Evolutionary conservation across 345 rosid genomes (phyloP), one percentile per base, ranked within the genome.

Genomic region (Heritiera fomes): DNA sequence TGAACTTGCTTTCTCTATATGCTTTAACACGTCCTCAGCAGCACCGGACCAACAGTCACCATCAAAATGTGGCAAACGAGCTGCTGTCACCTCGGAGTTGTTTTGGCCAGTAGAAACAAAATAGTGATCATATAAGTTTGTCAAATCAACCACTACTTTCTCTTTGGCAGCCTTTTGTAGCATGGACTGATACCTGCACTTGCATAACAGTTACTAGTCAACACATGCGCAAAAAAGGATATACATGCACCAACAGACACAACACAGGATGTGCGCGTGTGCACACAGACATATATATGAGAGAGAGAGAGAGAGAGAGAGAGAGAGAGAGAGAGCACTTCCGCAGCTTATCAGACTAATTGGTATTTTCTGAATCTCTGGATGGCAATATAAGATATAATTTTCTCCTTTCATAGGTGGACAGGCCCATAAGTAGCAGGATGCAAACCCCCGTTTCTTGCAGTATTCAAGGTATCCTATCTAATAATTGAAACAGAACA

Each of bases 401-500:
- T 96, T 98, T 86, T 90, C 97, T 76, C 98, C 99, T 81, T 88
- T 89, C 38, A 66, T 23, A 1, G 99, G 99, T 60, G 99, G 97
- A 85, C 98, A 96, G 34, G 94, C 95, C 97, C 99, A 96, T 81
- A 96, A 85, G 58, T 96, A 94, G 84, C 92, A 88, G 75, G 91
- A 89, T 11, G 94, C 85, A 86, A 96, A 96, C 59, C 98, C 99
- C 14, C 92, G 89, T 70, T 87, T 81, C 92, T 91, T 96, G 85
- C 97, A 92, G 78, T 92, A 89, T 75, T 96, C 97, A 52, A 96
- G 97, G 87, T 96, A 96, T 55, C 97, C 99, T 77, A 92, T 91
- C 98, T 94, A 81, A 80, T 4, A 59, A 55, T 2, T 30, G 40
- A 41, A 34, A 45, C 4, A 47, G 7, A 58, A 73, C 7, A 66